Conservation (phyloP, 371 early-diverging fungal genomes). For the Entomophthora muscae region DNA sequence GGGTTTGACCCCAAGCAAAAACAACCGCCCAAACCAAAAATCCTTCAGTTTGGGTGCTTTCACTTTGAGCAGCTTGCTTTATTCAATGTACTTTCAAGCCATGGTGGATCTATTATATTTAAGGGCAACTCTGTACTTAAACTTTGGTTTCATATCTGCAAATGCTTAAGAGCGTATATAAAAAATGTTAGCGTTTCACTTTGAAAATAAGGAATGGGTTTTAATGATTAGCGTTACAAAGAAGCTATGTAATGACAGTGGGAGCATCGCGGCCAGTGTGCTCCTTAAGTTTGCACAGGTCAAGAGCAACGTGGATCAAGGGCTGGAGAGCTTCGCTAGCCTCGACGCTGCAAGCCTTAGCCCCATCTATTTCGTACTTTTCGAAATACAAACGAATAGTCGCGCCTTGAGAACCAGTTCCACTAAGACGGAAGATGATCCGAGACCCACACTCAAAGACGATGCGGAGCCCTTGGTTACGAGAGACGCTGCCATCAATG, state of each 20-base stretch:
- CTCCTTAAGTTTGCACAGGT: constrained; percentile 52
- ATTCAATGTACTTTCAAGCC: background rate
- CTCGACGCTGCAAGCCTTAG: constrained; percentile 31
- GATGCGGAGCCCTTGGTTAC: constrained; percentile 80
- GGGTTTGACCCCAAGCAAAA: no score
- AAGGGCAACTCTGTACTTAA: background rate
- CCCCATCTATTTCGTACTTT: constrained; percentile 52
- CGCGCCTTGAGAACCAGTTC: constrained; percentile 91
- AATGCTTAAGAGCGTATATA: background rate
- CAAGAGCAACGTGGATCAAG: constrained; percentile 71
- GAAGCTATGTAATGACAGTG: constrained; percentile 72
- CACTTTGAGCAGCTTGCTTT: background rate
- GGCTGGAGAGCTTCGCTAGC: constrained; percentile 72
- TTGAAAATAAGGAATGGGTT: background rate
- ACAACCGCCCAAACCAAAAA: no score
- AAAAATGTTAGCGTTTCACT: background rate
- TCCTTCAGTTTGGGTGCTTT: no score
- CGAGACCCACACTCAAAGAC: constrained; percentile 81
- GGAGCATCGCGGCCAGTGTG: constrained; percentile 80
- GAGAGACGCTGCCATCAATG: constrained; percentile 69
- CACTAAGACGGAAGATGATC: constrained; percentile 78
- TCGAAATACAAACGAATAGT: constrained; percentile 93
- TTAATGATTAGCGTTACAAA: background rate
- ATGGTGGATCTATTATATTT: background rate
- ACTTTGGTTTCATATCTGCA: background rate